phyloP scores from a whole-genome alignment of 2,329 filamentous ascomycete genomes.

The Aspergillus latus region DNA sequence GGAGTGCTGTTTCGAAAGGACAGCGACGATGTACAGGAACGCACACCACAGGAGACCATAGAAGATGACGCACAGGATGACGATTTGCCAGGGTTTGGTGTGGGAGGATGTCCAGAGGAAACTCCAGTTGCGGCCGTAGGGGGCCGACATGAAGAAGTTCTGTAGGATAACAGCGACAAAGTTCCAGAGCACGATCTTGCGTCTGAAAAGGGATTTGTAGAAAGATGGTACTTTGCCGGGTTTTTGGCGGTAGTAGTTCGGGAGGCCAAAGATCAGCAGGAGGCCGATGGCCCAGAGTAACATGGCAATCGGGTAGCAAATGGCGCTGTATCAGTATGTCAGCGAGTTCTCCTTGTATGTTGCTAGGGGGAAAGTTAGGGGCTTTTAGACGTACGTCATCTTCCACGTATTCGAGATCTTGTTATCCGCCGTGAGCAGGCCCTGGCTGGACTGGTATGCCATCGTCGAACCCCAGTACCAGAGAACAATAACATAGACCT shows the following conservation, averaged over 20 bases:
- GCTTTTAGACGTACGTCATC: constrained; percentile 38
- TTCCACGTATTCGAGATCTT: constrained; percentile 45
- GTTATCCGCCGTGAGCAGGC: constrained; percentile 38
- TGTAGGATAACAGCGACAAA: constrained; percentile 63
- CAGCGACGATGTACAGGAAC: constrained; percentile 49
- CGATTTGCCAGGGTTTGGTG: constrained; percentile 57
- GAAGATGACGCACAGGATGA: constrained; percentile 51
- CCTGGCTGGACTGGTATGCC: constrained; percentile 45
- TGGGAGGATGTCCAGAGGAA: constrained; percentile 63
- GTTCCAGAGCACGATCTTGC: constrained; percentile 68
- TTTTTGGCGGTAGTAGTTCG: constrained; percentile 64
- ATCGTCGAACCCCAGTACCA: constrained; percentile 67
- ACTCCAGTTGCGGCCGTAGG: constrained; percentile 66
- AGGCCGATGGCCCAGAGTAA: constrained; percentile 59
- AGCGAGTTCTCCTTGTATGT: background rate
- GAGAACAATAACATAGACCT: constrained; percentile 63
- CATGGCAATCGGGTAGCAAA: constrained; percentile 58
- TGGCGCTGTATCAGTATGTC: constrained; percentile 39
- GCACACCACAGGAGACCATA: constrained; percentile 58
- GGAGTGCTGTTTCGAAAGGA: constrained; percentile 59
- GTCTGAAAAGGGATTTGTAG: constrained; percentile 60
- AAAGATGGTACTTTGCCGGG: constrained; percentile 66
- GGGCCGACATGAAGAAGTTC: constrained; percentile 66
- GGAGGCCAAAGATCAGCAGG: constrained; percentile 60
- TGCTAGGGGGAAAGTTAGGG: background rate